These are phyloP conservation scores for Dryas octopetala DNA, from an alignment of 306 rosid genomes.

Conservation along the genomic window DNA sequence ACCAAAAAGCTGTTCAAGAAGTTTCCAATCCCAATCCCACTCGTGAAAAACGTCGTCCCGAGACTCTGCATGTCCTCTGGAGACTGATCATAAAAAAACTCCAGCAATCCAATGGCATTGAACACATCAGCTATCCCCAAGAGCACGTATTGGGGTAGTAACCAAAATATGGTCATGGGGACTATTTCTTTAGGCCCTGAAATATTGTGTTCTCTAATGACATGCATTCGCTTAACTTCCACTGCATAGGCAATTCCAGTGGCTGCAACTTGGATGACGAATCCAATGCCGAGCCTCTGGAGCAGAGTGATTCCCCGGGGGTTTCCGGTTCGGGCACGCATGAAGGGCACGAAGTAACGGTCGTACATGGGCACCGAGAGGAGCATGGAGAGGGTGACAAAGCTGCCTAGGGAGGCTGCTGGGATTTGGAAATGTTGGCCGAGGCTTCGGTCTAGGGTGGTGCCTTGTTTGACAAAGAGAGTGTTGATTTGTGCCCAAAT, in stretches of 20 bases:
- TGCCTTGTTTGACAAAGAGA: constrained; percentile 67
- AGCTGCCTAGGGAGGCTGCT: constrained; percentile 60
- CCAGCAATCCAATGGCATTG: constrained; percentile 59
- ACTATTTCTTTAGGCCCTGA: constrained; percentile 48
- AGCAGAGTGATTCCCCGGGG: constrained; percentile 60
- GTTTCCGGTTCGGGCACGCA: constrained; percentile 46
- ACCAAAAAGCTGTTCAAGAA: constrained; percentile 61
- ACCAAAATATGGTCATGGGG: constrained; percentile 79
- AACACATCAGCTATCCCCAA: constrained; percentile 66
- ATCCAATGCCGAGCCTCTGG: constrained; percentile 53
- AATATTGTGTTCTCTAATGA: constrained; percentile 35
- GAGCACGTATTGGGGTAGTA: constrained; percentile 61
- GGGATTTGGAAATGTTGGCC: constrained; percentile 39
- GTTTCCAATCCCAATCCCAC: constrained; percentile 69
- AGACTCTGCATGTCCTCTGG: constrained; percentile 79
- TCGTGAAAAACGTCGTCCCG: constrained; percentile 72
- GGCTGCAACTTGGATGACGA: constrained; percentile 49
- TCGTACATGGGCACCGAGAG: constrained; percentile 54
- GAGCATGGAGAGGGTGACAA: constrained; percentile 58
- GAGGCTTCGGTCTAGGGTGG: constrained; percentile 46
- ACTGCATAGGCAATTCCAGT: constrained; percentile 46
- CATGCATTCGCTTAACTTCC: constrained; percentile 52
- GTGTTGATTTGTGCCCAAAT: constrained; percentile 74
- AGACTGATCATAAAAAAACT: constrained; percentile 80
- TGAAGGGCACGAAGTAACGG: constrained; percentile 54